Base-by-base conservation (phyloP, 2,329 filamentous ascomycete genomes). In the Colletotrichum lini region DNA sequence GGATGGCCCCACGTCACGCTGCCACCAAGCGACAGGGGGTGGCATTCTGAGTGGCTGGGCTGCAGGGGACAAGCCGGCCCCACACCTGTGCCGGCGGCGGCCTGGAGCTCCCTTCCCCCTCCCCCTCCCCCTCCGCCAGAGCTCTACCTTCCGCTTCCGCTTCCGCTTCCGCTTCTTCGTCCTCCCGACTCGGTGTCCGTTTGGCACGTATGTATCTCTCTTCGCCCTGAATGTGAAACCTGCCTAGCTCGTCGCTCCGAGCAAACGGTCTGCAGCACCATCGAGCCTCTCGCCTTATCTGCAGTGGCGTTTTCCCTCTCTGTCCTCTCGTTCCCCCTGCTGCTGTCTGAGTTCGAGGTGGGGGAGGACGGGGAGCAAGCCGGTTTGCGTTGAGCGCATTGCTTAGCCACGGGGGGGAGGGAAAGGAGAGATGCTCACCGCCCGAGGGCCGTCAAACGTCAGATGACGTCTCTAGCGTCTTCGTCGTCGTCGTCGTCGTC, bases 41-140 rank as follows among this genome's bases (percentile, higher is more conserved):
- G 35, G n/a, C 45, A 45, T 70, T 70, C 38, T 30, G 56, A 61
- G 67, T 70, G 67, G 67, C 67, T 70, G 67, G 67, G 67, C 26
- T 56, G 50, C 67, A 70, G 44, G 63, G 63, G 63, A 35, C 30
- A 30, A 30, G 6, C 12, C 26, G 16, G 54, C 45, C 45, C 61
- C 67, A 65, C 57, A 26, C 35, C 30, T 26, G 9, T 30, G 9
- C 10, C 40, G 6, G 61, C 67, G 57, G 21, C n/a, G 13, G 60
- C 53, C 61, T 69, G 60, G 52, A 53, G 45, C 44, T 49, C 49
- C 15, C 23, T 3, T 23, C 23, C 23, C 3, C 3, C 23, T 23
- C 23, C 23, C 23, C 23, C 23, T 26, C 26, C 26, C 26, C 23
- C 54, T 21, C 16, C 38, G 12, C 35, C 42, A 3, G 15, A 16